Base-by-base conservation (phyloP, 1,284 basidiomycete genomes). In the Ceratobasidium sp. region DNA sequence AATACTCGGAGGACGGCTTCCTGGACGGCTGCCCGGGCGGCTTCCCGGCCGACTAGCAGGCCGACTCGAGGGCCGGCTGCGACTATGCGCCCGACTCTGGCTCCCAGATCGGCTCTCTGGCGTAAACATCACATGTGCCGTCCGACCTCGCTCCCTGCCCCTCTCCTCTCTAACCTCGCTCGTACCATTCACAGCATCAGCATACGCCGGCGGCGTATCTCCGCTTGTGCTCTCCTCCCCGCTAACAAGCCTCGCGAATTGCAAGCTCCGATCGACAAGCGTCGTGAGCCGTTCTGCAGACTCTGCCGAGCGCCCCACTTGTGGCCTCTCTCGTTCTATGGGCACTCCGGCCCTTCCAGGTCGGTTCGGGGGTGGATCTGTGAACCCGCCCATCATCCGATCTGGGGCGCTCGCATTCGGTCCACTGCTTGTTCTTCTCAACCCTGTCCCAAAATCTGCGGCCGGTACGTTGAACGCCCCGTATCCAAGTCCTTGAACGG, bases 141-240 rank as follows among this genome's bases (percentile, higher is more conserved):
- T 36, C 26, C 53, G 10, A n/a, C 53, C 14, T 18, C 30, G 34
- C 53, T 57, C 53, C 32, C 53, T 57, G 14, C 53, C 53, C 21
- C 48, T 52, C 23, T 52, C 48, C 23, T 10, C 48, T 10, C 53
- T 36, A 12, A 18, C 32, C 32, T 57, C 53, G 14, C 21, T 23
- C 23, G 21, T n/a, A 34, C 46, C 62, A 39, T 69, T 41, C 3
- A 64, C 48, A 52, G 70, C 26, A 21, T 85, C 84, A 18, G 34
- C 32, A 77, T 91, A 91, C 12, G 84, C 79, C 6, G 90, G 90
- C 0, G 90, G 89, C 41, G 84, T 82, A 76, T 91, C 89, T 26
- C 90, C 90, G 21, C 81, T 81, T 76, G 88, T 85, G 45, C 84
- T 87, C 79, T 88, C 86, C 77, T 87, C 85, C 6, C 90, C 90